phyloP scores from a whole-genome alignment of 78 protist genomes.

The Pigoraptor vietnamica region DNA sequence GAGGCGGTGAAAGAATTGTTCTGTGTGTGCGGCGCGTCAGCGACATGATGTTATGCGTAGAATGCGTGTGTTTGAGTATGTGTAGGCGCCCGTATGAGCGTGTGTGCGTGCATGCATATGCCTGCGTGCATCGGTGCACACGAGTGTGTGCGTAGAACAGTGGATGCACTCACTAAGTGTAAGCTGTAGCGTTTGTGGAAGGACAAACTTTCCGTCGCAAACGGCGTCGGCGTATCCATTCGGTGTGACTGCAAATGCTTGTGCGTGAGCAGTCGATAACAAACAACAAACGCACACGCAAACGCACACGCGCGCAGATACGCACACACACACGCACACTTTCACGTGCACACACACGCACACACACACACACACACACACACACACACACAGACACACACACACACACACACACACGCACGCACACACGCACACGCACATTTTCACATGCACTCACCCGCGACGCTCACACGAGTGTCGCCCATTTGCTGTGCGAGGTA shows the following conservation, averaged over 20 bases:
- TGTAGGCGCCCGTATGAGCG: not conserved
- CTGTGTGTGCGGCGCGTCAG: too few species aligned
- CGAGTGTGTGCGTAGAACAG: too few species aligned
- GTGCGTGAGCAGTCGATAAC: too few species aligned
- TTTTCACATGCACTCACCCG: not conserved
- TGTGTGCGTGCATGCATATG: not conserved
- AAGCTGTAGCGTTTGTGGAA: too few species aligned
- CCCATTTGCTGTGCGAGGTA: not conserved
- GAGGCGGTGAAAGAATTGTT: too few species aligned
- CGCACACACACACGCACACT: not conserved
- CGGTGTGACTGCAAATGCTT: too few species aligned
- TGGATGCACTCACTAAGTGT: too few species aligned
- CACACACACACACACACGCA: not conserved
- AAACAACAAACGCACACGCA: not conserved
- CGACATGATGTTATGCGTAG: too few species aligned
- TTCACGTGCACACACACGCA: not conserved
- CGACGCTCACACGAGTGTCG: not conserved
- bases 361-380: not conserved
- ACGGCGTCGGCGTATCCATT: too few species aligned
- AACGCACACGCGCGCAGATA: not conserved
- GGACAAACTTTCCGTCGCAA: too few species aligned
- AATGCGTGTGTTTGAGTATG: not conserved
- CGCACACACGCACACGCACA: not conserved
- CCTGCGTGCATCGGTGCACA: not conserved
- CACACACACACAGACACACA: not conserved